Percentiles rank a stretch among this genome's conserved stretches.
Conservation (phyloP, 495 filamentous ascomycete genomes). For the Aspergillus heteromorphus region DNA sequence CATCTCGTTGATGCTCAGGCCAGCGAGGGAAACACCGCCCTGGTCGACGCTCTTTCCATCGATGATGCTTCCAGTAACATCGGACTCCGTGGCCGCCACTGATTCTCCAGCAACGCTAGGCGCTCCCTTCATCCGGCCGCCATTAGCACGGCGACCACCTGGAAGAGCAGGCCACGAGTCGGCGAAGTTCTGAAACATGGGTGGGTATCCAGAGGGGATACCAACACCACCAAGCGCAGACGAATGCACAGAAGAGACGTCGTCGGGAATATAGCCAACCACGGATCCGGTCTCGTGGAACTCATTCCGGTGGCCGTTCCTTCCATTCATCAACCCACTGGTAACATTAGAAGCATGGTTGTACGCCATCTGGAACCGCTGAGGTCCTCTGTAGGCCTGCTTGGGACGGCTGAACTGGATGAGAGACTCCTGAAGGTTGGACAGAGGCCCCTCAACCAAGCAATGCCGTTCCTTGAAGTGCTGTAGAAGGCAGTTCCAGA, state of each 20-base stretch:
- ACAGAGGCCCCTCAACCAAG: conserved; percentile 93
- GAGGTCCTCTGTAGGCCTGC: conserved; percentile 83
- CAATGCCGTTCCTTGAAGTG: conserved; percentile 98
- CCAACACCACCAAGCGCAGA: conserved; percentile 82
- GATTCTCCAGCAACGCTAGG: conserved; percentile 86
- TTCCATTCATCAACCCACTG: conserved; percentile 43
- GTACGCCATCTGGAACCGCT: conserved; percentile 82
- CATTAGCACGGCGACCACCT: conserved; percentile 57
- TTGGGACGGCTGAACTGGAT: conserved; percentile 94
- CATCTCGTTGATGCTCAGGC: conserved; percentile 70
- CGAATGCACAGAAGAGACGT: conserved; percentile 93
- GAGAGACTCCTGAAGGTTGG: conserved; percentile 88
- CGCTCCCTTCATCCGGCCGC: conserved; percentile 55
- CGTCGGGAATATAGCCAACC: conserved; percentile 90
- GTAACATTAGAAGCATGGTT: conserved; percentile 57
- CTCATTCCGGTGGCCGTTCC: conserved; percentile 57
- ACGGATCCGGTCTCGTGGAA: conserved; percentile 83
- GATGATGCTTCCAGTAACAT: conserved; percentile 64
- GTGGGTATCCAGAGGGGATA: conserved; percentile 76
- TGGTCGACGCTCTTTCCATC: conserved; percentile 71
- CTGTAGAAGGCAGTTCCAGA: conserved; percentile 93
- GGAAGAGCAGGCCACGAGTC: conserved; percentile 82
- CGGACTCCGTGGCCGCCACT: conserved; percentile 81
- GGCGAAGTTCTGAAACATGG: conserved; percentile 91
- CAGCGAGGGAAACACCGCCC: conserved; percentile 79